These are phyloP conservation scores for Aspergillus sp. DNA, from an alignment of 2,329 filamentous ascomycete genomes.

Conservation along the genomic window DNA sequence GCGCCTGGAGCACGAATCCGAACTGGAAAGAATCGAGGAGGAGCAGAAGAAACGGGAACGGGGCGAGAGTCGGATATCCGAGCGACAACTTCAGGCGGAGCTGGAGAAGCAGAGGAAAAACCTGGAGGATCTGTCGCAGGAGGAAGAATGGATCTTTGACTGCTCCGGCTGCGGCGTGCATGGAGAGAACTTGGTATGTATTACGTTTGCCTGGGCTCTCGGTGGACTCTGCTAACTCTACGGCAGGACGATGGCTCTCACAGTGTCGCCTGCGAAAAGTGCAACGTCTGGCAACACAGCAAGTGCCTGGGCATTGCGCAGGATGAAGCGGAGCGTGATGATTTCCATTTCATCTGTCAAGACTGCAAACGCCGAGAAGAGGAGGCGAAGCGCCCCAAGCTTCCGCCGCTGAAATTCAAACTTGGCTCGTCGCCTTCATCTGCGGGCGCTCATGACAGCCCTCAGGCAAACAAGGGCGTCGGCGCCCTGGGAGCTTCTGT, in stretches of 20 bases:
- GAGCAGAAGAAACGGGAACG: conserved; percentile 63
- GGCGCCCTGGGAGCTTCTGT: conserved; percentile 12
- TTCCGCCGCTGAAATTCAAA: conserved; percentile 60
- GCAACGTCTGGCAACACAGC: conserved; percentile 96
- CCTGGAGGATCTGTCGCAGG: conserved; percentile 69
- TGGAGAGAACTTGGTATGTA: conserved; percentile 69
- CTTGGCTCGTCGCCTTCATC: conserved; percentile 50
- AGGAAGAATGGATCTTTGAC: conserved; percentile 91
- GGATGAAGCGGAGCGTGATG: conserved; percentile 74
- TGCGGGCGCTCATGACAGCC: conserved; percentile 18
- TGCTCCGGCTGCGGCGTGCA: conserved; percentile 84
- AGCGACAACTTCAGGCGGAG: conserved; percentile 76
- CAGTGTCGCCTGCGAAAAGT: conserved; percentile 89
- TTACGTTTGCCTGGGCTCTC: neutral
- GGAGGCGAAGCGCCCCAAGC: conserved; percentile 60
- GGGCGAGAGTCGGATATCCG: conserved; percentile 65
- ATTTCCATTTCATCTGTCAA: conserved; percentile 83
- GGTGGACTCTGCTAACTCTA: conserved; percentile 20
- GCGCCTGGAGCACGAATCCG: conserved; percentile 79
- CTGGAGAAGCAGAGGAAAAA: conserved; percentile 78
- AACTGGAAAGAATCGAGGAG: conserved; percentile 75
- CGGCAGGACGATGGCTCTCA: conserved; percentile 81
- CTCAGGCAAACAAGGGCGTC: too few species aligned
- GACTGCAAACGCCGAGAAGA: conserved; percentile 71
- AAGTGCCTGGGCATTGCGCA: conserved; percentile 81